Conservation (phyloP, 1,284 basidiomycete genomes). For the Cerioporus squamosus region DNA sequence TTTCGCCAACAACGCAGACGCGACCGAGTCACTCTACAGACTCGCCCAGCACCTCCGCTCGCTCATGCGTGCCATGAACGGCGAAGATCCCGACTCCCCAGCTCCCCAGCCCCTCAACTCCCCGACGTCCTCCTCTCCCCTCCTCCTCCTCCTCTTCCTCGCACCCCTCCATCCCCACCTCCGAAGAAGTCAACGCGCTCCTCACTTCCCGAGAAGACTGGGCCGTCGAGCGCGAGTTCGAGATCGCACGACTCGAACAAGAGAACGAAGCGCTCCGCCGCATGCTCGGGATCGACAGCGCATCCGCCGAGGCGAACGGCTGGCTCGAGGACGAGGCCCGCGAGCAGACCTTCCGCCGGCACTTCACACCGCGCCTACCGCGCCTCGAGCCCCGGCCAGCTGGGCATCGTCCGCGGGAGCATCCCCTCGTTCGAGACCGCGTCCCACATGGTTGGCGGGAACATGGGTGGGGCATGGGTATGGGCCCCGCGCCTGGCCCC, state of each 20-base stretch:
- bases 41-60: conserved; percentile 74
- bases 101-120: conserved; percentile 23
- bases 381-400: conserved; percentile 16
- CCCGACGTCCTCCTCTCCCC: too few species aligned
- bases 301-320: conserved; percentile 53
- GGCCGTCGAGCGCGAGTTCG: conserved; percentile 83
- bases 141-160: conserved; percentile 7
- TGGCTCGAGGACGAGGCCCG: conserved; percentile 37
- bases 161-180: conserved; percentile 24
- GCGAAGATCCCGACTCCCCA: conserved; percentile 39
- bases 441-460: conserved; percentile 4
- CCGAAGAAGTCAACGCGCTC: conserved; percentile 37
- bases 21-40: conserved; percentile 63
- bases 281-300: conserved; percentile 72
- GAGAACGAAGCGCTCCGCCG: conserved; percentile 83
- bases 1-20: conserved; percentile 59
- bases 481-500: conserved; percentile 7
- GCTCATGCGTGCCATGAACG: conserved; percentile 73
- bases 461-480: conserved; percentile 10
- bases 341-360: conserved; percentile 27
- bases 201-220: conserved; percentile 64
- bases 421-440: conserved; percentile 9
- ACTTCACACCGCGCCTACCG: conserved; percentile 12
- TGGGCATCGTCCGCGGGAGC: conserved; percentile 11
- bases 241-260: conserved; percentile 76